Percentiles rank a stretch among this genome's conserved stretches.
Conservation (phyloP, 1,139 yeast genomes). For the Hyphopichia wangnamkhiaoensis region DNA sequence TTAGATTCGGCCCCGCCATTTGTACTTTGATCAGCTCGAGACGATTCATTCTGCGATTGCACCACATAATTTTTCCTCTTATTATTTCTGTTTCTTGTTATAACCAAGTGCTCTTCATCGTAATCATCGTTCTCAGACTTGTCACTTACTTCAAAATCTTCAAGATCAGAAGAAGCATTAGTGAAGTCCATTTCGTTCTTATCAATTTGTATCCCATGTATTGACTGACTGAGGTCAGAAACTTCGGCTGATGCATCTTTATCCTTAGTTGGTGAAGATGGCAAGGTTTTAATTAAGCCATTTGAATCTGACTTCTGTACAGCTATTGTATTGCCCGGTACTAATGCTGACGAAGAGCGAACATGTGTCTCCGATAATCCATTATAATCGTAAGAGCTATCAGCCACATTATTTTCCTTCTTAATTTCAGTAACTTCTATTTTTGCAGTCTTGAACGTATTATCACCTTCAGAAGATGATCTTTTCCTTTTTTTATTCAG, state of each 20-base stretch:
- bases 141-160: not conserved
- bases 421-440: not conserved
- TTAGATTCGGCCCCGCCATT: not conserved
- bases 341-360: too few relatives aligned
- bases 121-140: conserved; percentile 1
- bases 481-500: conserved; percentile 9
- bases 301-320: too few relatives aligned
- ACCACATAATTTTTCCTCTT: conserved; percentile 1
- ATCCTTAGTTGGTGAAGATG: conserved; percentile 4
- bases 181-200: not conserved
- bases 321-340: too few relatives aligned
- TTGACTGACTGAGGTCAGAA: conserved; percentile 3
- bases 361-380: too few relatives aligned
- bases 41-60: not conserved
- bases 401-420: too few relatives aligned
- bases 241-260: conserved; percentile 1
- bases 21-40: conserved; percentile 1
- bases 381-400: too few relatives aligned
- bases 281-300: too few relatives aligned
- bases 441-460: not conserved
- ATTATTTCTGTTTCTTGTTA: conserved; percentile 2
- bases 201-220: not conserved
- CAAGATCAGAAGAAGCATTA: not conserved
- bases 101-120: not conserved
- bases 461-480: not conserved